phyloP scores from a whole-genome alignment of 768 basidiomycete genomes.

The Pleurotus sapidus region DNA sequence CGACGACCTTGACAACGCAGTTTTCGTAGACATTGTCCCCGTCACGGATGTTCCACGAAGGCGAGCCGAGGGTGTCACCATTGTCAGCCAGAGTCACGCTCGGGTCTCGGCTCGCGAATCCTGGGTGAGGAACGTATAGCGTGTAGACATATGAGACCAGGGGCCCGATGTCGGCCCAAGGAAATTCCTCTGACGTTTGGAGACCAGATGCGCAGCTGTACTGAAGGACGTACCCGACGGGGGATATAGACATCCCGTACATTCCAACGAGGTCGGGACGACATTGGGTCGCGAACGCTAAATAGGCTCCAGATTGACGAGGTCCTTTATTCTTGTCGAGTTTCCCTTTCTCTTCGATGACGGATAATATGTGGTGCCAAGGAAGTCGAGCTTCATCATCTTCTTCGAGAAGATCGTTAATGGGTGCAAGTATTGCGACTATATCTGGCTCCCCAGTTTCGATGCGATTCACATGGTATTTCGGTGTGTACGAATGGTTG shows the following conservation, averaged over 20 bases:
- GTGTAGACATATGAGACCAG: slow-evolving; percentile 7
- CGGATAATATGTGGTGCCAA: no score
- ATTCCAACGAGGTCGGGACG: slow-evolving; percentile 7
- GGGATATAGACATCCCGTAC: neutral
- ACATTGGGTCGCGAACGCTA: slow-evolving; percentile 6
- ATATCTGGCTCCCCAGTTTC: no score
- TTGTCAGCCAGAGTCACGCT: slow-evolving; percentile 4
- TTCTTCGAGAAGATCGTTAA: no score
- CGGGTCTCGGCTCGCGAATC: neutral
- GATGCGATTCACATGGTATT: no score
- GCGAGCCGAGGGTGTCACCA: neutral
- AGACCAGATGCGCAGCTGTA: slow-evolving; percentile 9
- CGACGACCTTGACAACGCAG: slow-evolving; percentile 6
- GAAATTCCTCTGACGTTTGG: neutral
- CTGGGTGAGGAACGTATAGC: slow-evolving; percentile 3
- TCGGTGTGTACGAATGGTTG: no score
- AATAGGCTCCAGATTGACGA: slow-evolving; percentile 4
- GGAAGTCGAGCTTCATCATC: no score
- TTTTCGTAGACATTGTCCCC: neutral
- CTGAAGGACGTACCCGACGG: neutral
- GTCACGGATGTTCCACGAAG: slow-evolving; percentile 6
- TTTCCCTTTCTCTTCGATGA: no score
- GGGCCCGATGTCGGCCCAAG: neutral
- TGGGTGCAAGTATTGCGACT: no score
- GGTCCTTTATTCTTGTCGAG: neutral